Evolutionary conservation across 345 rosid genomes (phyloP).

Genomic region (Xanthoceras sorbifolium): DNA sequence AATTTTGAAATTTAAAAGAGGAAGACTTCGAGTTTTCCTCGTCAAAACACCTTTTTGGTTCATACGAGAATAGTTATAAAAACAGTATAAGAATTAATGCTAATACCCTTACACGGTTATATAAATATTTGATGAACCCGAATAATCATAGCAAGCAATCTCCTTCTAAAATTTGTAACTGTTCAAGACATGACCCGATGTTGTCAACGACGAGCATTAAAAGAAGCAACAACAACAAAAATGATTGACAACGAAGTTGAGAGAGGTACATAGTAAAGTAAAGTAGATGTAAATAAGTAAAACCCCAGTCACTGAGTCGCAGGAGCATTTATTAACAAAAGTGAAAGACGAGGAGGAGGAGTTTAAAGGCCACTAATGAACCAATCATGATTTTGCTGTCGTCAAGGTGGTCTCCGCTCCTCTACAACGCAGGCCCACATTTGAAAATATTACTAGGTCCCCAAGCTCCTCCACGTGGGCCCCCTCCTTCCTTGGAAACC

Average conservation of each 20-base stretch:
- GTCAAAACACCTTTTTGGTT: too few species aligned
- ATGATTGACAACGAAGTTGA: not conserved
- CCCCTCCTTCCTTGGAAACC: slow-evolving; percentile 13
- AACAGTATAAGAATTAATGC: too few species aligned
- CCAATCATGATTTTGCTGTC: slow-evolving; percentile 37
- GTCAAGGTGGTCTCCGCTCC: slow-evolving; percentile 20
- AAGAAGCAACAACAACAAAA: too few species aligned
- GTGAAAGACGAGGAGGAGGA: not conserved
- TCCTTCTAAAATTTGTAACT: too few species aligned
- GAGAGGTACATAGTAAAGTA: not conserved
- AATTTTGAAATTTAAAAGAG: too few species aligned
- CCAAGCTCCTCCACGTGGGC: slow-evolving; percentile 14
- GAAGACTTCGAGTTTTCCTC: too few species aligned
- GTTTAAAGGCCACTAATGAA: slow-evolving; percentile 39
- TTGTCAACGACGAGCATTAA: too few species aligned
- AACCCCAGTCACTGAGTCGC: not conserved
- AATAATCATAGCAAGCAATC: too few species aligned
- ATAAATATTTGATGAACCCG: too few species aligned
- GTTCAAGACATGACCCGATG: too few species aligned
- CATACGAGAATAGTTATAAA: too few species aligned
- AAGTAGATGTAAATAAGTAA: not conserved
- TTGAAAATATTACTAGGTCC: not conserved
- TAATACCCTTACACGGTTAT: too few species aligned
- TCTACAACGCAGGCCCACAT: slow-evolving; percentile 10
- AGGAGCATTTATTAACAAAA: slow-evolving; percentile 37